Conservation (phyloP, 2,329 filamentous ascomycete genomes). For the Metarhizium anisopliae region DNA sequence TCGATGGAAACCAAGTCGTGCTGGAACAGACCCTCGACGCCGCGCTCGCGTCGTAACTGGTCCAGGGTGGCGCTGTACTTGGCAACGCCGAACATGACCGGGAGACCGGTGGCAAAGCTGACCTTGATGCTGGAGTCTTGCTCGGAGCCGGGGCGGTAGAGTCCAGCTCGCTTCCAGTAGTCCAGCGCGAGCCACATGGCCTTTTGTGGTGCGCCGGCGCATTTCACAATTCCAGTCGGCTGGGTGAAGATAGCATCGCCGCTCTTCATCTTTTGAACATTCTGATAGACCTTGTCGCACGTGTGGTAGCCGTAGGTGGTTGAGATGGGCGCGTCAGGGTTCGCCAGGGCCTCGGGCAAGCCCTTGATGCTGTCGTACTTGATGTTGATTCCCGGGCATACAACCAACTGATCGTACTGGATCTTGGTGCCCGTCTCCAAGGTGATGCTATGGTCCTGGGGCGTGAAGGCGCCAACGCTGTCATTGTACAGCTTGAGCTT, state of each 20-base stretch:
- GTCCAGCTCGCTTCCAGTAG: slow-evolving; percentile 44
- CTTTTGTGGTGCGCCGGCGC: slow-evolving; percentile 53
- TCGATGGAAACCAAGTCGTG: slow-evolving; percentile 46
- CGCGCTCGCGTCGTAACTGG: slow-evolving; percentile 40
- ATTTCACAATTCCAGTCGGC: slow-evolving; percentile 49
- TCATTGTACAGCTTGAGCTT: slow-evolving; percentile 53
- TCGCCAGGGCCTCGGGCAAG: slow-evolving; percentile 43
- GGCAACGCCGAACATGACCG: slow-evolving; percentile 50
- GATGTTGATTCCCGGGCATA: slow-evolving; percentile 48
- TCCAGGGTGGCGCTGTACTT: slow-evolving; percentile 49
- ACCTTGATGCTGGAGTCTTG: slow-evolving; percentile 38
- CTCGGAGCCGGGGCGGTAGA: slow-evolving; percentile 30
- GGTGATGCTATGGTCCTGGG: slow-evolving; percentile 47
- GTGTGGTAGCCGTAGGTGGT: slow-evolving; percentile 50
- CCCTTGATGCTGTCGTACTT: slow-evolving; percentile 44
- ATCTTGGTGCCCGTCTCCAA: slow-evolving; percentile 46
- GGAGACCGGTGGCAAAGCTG: slow-evolving; percentile 45
- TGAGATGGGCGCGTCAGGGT: slow-evolving; percentile 38
- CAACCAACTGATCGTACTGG: slow-evolving; percentile 55
- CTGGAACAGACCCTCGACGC: slow-evolving; percentile 49
- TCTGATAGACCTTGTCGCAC: slow-evolving; percentile 42
- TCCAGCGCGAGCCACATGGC: slow-evolving; percentile 54
- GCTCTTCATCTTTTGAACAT: slow-evolving; percentile 35
- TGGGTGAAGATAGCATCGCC: slow-evolving; percentile 52
- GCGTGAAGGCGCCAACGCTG: slow-evolving; percentile 39